Evolutionary conservation across 2,329 filamentous ascomycete genomes (phyloP).

Genomic region (Fusarium guadeloupense): DNA sequence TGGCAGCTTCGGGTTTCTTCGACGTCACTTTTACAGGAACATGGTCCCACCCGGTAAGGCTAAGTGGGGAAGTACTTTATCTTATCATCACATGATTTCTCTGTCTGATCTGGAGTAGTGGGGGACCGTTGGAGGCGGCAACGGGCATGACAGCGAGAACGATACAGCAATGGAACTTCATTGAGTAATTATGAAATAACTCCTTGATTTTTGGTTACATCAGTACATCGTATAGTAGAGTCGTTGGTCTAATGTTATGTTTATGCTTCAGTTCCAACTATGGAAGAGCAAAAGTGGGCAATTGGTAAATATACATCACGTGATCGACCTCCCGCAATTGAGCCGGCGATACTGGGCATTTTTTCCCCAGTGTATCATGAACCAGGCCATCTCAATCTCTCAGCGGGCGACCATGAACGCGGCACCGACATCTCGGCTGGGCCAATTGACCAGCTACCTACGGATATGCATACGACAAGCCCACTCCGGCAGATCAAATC

Average conservation of each 20-base stretch:
- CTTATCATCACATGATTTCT: slow-evolving; percentile 33
- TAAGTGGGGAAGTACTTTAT: slow-evolving; percentile 35
- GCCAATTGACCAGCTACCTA: slow-evolving; percentile 55
- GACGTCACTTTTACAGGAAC: slow-evolving; percentile 48
- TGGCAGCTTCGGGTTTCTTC: slow-evolving; percentile 45
- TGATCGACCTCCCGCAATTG: slow-evolving; percentile 37
- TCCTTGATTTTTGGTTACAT: no score
- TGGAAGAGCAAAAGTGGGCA: no score
- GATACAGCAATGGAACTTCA: no score
- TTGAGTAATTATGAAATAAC: no score
- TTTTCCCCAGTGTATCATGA: slow-evolving; percentile 33
- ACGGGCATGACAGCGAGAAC: background rate
- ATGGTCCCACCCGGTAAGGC: slow-evolving; percentile 23
- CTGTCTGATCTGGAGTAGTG: no score
- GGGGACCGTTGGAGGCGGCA: no score
- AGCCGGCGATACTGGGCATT: slow-evolving; percentile 26
- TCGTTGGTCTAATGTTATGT: no score
- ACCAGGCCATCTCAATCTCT: slow-evolving; percentile 33
- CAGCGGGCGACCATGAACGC: slow-evolving; percentile 50
- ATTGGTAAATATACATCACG: slow-evolving; percentile 16
- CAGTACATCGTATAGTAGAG: no score
- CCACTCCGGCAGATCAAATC: slow-evolving; percentile 39
- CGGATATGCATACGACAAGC: slow-evolving; percentile 55
- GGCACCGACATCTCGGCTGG: slow-evolving; percentile 48
- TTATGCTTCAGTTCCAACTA: no score